Evolutionary conservation across 495 filamentous ascomycete species (phyloP), one percentile per base, ranked within the genome.

Genomic region (Rhizodiscina lignyota): DNA sequence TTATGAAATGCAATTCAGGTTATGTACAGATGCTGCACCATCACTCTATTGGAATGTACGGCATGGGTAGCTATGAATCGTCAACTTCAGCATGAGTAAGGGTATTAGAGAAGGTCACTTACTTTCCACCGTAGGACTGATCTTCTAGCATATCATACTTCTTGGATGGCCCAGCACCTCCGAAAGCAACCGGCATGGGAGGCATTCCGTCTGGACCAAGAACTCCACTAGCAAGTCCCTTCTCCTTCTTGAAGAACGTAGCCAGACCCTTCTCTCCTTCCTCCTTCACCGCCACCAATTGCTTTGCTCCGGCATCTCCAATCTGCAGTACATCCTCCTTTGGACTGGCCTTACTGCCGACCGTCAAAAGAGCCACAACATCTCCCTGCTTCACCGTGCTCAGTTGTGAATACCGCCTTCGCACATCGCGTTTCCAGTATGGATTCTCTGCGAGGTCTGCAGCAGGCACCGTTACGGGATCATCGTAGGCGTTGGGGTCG

Each of bases 401-500:
- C 30, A 79, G 64, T 37, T 66, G 67, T n/a, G 91, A 79, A 62
- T 96, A 97, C 49, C 66, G 70, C 48, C 91, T 74, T 32, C 89
- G 79, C 35, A 63, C 58, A 47, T 97, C 89, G 37, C 89, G 84
- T 63, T 91, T 91, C 82, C 84, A 97, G 71, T 97, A 97, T 26
- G 89, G 72, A 59, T 97, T 97, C 51, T 92, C 89, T 47, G 89
- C 89, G 43, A 97, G 73, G 56, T 99, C 89, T 37, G 73, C 85
- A 2, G 89, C 82, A n/a, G 91, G 89, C 0, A 80, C 22, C 10
- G 87, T 94, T 32, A 91, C 81, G 12, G 85, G 85, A 51, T 96
- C 91, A 54, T 82, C 74, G 60, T 94, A 97, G 19, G 55, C 53
- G 17, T 68, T 51, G 18, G 91, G 85, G 46, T 83, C 76, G 51